Conservation (phyloP, 345 rosid species). For the Raphanus raphanistrum region DNA sequence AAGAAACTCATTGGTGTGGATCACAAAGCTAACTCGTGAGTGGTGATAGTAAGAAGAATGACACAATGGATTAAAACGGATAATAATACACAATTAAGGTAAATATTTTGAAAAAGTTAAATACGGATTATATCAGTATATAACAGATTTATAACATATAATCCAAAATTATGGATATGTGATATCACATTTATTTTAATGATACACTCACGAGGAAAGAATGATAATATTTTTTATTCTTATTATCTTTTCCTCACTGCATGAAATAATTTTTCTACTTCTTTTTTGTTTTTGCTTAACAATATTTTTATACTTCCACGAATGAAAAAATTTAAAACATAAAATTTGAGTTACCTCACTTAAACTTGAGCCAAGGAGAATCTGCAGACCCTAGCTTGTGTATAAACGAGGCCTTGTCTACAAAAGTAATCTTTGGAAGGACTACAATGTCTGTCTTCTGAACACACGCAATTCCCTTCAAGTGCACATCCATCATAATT, state of each 20-base stretch:
- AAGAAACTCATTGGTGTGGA: not conserved
- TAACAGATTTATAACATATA: not conserved
- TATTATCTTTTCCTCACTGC: not conserved
- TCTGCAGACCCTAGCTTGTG: constrained; percentile 76
- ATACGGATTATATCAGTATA: not conserved
- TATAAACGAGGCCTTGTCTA: constrained; percentile 56
- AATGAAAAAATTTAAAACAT: not conserved
- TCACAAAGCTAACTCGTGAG: not conserved
- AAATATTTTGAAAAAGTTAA: not conserved
- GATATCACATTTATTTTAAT: not conserved
- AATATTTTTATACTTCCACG: not conserved
- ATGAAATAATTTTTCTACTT: not conserved
- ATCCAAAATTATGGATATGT: not conserved
- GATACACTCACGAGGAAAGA: not conserved
- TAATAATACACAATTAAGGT: not conserved
- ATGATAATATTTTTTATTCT: not conserved
- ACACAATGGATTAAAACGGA: not conserved
- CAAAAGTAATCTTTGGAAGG: constrained; percentile 69
- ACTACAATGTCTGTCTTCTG: constrained; percentile 73
- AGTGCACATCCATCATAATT: constrained; percentile 73
- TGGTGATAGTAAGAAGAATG: not conserved
- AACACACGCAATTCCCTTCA: constrained; percentile 81
- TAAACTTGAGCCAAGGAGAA: constrained; percentile 13
- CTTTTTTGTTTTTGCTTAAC: too few species aligned
- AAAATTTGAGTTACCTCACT: not conserved